These are phyloP conservation scores for Pythium volutum DNA, from an alignment of 352 stramenopile genomes.

Conservation along the genomic window DNA sequence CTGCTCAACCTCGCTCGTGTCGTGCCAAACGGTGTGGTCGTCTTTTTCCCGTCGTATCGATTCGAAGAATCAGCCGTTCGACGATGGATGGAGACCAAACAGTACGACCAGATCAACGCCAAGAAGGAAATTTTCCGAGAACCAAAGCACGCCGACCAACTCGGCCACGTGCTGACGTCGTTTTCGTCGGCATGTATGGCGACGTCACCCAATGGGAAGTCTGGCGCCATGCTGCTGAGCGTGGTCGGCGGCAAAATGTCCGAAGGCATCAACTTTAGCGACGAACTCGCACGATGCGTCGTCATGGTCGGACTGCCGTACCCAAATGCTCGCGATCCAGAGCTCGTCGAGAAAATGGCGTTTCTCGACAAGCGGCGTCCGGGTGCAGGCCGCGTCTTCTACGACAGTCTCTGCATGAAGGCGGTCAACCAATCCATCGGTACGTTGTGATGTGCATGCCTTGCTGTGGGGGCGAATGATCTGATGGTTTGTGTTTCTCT, in stretches of 20 bases:
- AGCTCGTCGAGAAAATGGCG: slow-evolving; percentile 97
- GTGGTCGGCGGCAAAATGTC: slow-evolving; percentile 99
- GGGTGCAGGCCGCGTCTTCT: slow-evolving; percentile 89
- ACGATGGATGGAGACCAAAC: slow-evolving; percentile 81
- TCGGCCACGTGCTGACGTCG: slow-evolving; percentile 82
- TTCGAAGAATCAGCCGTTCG: slow-evolving; percentile 91
- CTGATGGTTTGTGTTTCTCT: not conserved
- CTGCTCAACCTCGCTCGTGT: slow-evolving; percentile 90
- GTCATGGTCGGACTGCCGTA: slow-evolving; percentile 99
- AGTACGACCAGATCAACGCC: slow-evolving; percentile 79
- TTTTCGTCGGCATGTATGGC: slow-evolving; percentile 76
- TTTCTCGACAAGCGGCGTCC: slow-evolving; percentile 77
- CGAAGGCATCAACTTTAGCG: slow-evolving; percentile 99
- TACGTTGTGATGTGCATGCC: slow-evolving; percentile 21
- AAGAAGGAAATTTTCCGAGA: slow-evolving; percentile 94
- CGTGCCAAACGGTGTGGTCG: slow-evolving; percentile 94
- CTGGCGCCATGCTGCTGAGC: slow-evolving; percentile 91
- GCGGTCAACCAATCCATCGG: slow-evolving; percentile 99
- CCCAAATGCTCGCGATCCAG: slow-evolving; percentile 94
- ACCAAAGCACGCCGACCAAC: slow-evolving; percentile 91
- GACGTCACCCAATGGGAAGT: not conserved
- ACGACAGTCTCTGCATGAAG: slow-evolving; percentile 98
- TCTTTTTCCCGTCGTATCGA: slow-evolving; percentile 97
- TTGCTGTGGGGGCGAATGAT: not conserved
- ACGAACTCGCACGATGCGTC: slow-evolving; percentile 96